Evolutionary conservation across 2,329 filamentous ascomycete genomes (phyloP), one percentile per base, ranked within the genome.

Genomic region (Alternaria triticina): DNA sequence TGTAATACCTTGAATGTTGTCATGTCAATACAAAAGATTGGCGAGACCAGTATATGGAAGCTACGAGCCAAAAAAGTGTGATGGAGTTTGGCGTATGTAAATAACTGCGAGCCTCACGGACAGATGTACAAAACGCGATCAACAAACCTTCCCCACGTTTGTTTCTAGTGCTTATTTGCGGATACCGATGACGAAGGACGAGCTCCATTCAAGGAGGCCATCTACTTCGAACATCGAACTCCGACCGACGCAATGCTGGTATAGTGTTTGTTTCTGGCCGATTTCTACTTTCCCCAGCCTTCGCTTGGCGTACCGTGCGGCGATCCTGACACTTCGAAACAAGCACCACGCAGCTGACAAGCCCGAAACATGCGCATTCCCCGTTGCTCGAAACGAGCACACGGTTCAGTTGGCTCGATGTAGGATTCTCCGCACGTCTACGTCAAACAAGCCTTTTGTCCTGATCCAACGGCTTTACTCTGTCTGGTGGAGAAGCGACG

Each of bases 81-180:
- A 51, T 51, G 49, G 49, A 51, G 49, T 51, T 51, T 51, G 49
- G 49, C 49, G 28, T 36, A 23, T 40, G 49, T 52, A 52, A 40
- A 52, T 36, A 52, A 11, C 30, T 40, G 30, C 17, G 23, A 36
- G 30, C 28, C 13, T 52, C 12, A 36, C 12, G 17, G 30, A n/a
- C 22, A 40, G 40, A 52, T 52, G 20, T 40, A 52, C 17, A 52
- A 52, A 36, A 52, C 5, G 36, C 36, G 28, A 52, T 52, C 28
- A 33, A n/a, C 30, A 22, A n/a, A 23, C 13, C 15, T 40, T 52
- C 28, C 49, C 49, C 49, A 52, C 49, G 30, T 25, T 52, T 52
- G 17, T 52, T 40, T 36, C 8, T 52, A 52, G 49, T 40, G 49
- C 28, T 36, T 30, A 52, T 36, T 22, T 25, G 49, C 49, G 30